These are phyloP conservation scores for Phylloporus rhodoxanthus DNA, from an alignment of 768 basidiomycete species.

Conservation along the genomic window DNA sequence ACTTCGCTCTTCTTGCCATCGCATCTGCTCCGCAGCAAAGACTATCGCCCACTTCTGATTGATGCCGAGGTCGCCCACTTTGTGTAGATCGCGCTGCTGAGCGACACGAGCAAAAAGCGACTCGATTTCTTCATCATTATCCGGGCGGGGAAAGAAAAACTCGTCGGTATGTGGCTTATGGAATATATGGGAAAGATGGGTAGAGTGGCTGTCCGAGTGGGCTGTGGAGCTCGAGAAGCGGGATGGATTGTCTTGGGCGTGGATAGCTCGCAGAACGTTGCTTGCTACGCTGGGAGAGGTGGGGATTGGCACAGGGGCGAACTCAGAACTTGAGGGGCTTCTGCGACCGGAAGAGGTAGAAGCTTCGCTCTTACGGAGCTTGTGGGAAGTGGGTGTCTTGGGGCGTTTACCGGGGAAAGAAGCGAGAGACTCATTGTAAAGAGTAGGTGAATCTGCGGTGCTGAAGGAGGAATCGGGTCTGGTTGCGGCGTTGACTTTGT, in stretches of 20 bases:
- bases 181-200: slow-evolving; percentile 45
- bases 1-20: slow-evolving; percentile 69
- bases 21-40: slow-evolving; percentile 70
- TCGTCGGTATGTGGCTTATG: slow-evolving; percentile 49
- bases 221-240: slow-evolving; percentile 44
- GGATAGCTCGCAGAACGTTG: slow-evolving; percentile 48
- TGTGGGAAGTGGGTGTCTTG: slow-evolving; percentile 33
- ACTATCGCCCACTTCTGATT: slow-evolving; percentile 94
- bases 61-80: slow-evolving; percentile 53
- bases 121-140: slow-evolving; percentile 72
- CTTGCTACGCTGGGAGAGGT: slow-evolving; percentile 23
- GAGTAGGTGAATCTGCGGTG: slow-evolving; percentile 54
- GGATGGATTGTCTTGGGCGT: slow-evolving; percentile 51
- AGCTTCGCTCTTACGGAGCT: slow-evolving; percentile 47
- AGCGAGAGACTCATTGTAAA: slow-evolving; percentile 46
- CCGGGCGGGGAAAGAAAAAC: slow-evolving; percentile 75
- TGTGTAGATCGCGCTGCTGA: slow-evolving; percentile 59
- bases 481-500: slow-evolving; percentile 33
- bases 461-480: slow-evolving; percentile 51
- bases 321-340: slow-evolving; percentile 50
- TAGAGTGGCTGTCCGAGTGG: slow-evolving; percentile 44
- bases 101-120: slow-evolving; percentile 73
- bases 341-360: slow-evolving; percentile 45
- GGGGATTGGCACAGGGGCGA: slow-evolving; percentile 40
- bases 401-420: slow-evolving; percentile 34